phyloP scores from a whole-genome alignment of 1,139 yeast species.

The Suhomyces bolitotheri region DNA sequence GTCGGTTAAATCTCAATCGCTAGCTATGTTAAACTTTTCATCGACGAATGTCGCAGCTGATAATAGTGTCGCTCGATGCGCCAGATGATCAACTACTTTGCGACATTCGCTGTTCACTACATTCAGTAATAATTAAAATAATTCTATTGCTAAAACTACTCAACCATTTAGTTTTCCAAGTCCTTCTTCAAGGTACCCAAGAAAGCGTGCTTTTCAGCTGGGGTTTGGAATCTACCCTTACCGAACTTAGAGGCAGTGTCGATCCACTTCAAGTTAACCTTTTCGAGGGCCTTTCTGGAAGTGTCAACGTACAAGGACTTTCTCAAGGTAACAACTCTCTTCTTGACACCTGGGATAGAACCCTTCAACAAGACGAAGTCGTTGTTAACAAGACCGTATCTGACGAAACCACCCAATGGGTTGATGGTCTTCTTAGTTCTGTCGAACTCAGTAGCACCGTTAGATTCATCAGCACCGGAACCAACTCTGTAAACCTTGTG shows the following conservation, averaged over 20 bases:
- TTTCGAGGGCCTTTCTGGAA: conserved; percentile 95
- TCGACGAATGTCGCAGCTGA: too few relatives aligned
- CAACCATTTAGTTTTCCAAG: conserved; percentile 28
- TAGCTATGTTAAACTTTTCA: too few relatives aligned
- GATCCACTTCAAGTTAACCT: conserved; percentile 98
- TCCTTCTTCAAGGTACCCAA: conserved; percentile 99
- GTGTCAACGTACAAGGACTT: conserved; percentile 98
- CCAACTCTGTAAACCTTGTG: conserved; percentile 99
- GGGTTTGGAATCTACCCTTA: conserved; percentile 99
- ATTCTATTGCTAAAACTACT: conserved; percentile 10
- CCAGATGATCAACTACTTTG: too few relatives aligned
- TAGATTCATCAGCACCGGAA: conserved; percentile 89
- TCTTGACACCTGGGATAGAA: conserved; percentile 99
- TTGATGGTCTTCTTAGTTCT: conserved; percentile 99
- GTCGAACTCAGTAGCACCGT: conserved; percentile 97
- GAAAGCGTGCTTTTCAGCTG: conserved; percentile 99
- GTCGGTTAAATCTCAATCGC: too few relatives aligned
- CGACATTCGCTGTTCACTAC: too few relatives aligned
- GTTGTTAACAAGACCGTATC: conserved; percentile 97
- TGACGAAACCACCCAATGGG: conserved; percentile 99
- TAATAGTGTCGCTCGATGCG: too few relatives aligned
- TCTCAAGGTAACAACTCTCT: conserved; percentile 99
- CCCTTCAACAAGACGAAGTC: conserved; percentile 98
- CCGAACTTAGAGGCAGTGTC: conserved; percentile 99
- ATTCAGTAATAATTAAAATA: conserved; percentile 6